Percentiles rank a stretch among this genome's conserved stretches.
phyloP scores from a whole-genome alignment of 345 rosid genomes.

The Cardiospermum halicacabum region DNA sequence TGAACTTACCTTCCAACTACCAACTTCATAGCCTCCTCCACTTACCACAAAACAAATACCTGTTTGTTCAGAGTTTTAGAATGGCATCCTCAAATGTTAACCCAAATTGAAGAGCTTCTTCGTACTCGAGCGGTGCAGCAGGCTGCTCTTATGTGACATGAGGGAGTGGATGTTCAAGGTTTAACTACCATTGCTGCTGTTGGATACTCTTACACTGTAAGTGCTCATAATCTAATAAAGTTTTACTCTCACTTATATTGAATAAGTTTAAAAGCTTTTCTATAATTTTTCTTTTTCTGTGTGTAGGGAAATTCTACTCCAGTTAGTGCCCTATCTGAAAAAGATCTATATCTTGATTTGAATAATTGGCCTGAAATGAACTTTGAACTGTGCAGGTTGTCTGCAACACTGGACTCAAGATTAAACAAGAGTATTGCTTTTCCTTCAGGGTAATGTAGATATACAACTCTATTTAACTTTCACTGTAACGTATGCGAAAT shows the following conservation, averaged over 20 bases:
- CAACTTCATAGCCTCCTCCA: not conserved
- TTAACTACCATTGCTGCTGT: constrained; percentile 86
- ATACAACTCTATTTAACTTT: no score
- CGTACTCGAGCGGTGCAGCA: constrained; percentile 85
- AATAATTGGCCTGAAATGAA: no score
- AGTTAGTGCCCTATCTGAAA: constrained; percentile 61
- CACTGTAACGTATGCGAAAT: no score
- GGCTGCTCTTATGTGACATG: constrained; percentile 66
- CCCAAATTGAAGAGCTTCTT: constrained; percentile 76
- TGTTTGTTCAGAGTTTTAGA: no score
- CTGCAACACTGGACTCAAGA: no score
- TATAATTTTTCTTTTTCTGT: not conserved
- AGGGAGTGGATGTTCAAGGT: constrained; percentile 37
- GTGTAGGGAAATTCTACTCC: constrained; percentile 87
- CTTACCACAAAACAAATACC: not conserved
- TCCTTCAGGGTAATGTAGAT: no score
- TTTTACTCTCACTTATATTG: constrained; percentile 9
- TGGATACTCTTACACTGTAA: constrained; percentile 97
- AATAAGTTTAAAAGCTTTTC: constrained; percentile 1
- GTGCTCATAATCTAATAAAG: constrained; percentile 24
- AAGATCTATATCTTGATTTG: no score
- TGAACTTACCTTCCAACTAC: not conserved
- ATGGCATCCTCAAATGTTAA: no score
- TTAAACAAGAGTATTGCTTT: no score
- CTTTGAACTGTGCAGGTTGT: no score